phyloP scores from a whole-genome alignment of 331 rosid genomes.

The Cydonia oblonga region DNA sequence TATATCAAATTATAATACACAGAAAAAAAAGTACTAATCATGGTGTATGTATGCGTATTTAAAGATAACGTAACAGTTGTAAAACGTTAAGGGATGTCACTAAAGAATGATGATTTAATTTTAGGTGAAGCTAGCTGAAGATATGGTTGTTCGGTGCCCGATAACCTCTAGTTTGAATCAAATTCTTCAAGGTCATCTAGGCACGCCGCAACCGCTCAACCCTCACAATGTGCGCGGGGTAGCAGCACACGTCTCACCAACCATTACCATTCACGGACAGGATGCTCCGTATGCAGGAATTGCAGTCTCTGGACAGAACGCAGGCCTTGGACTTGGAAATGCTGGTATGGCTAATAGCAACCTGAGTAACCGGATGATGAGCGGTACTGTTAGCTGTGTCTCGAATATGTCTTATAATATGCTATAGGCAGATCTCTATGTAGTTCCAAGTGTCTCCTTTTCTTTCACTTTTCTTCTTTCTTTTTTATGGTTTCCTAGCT shows the following conservation, averaged over 20 bases:
- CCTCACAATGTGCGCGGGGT: conserved; percentile 11
- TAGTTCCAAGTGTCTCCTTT: background rate
- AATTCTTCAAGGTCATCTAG: conserved; percentile 41
- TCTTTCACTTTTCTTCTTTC: background rate
- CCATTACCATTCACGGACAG: conserved; percentile 44
- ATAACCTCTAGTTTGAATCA: conserved; percentile 40
- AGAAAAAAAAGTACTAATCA: background rate
- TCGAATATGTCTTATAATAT: background rate
- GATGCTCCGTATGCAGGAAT: conserved; percentile 33
- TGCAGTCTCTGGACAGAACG: conserved; percentile 34
- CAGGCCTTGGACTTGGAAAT: conserved; percentile 31
- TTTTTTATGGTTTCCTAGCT: background rate
- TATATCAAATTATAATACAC: background rate
- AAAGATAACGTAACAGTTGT: background rate
- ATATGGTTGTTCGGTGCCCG: conserved; percentile 68
- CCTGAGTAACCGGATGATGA: conserved; percentile 30
- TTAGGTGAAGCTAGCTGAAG: conserved; percentile 93
- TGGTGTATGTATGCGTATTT: background rate
- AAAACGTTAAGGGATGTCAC: background rate
- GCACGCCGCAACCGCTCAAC: conserved; percentile 30
- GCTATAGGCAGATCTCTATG: background rate
- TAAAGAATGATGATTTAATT: background rate
- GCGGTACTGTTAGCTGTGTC: conserved; percentile 34
- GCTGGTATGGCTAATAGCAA: conserved; percentile 10
- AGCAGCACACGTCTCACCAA: conserved; percentile 55